Evolutionary conservation across 1,284 basidiomycete genomes (phyloP).

Genomic region (Boletellus deceptivus): DNA sequence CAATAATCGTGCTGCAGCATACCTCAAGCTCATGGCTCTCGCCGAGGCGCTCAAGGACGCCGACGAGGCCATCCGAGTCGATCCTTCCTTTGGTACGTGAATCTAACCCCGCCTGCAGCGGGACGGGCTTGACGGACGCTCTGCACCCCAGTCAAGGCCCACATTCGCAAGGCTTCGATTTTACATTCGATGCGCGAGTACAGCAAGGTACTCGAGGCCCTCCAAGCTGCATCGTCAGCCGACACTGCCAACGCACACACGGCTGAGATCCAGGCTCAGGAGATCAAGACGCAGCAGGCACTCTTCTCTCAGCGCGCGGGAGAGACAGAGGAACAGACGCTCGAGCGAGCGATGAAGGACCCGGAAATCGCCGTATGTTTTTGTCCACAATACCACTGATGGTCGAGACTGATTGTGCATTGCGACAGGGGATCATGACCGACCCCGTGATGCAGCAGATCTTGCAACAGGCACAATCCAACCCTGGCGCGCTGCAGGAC

Average conservation of each 20-base stretch:
- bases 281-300: constrained; percentile 80
- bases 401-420: constrained; percentile 8
- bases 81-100: constrained; percentile 74
- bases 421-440: constrained; percentile 68
- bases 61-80: constrained; percentile 90
- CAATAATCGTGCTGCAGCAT: constrained; percentile 96
- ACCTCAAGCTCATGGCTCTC: constrained; percentile 91
- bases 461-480: constrained; percentile 88
- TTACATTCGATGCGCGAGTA: constrained; percentile 91
- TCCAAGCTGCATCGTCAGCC: constrained; percentile 71
- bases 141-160: constrained; percentile 76
- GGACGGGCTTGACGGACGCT: background rate
- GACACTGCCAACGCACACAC: constrained; percentile 80
- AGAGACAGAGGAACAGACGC: constrained; percentile 92
- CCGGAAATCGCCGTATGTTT: constrained; percentile 87
- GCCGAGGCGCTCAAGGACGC: constrained; percentile 97
- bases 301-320: constrained; percentile 78
- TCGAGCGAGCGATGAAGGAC: constrained; percentile 94
- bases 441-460: constrained; percentile 94
- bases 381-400: background rate
- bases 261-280: constrained; percentile 76
- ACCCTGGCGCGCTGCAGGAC: constrained; percentile 89
- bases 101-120: background rate
- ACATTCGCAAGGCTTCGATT: constrained; percentile 92
- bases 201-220: constrained; percentile 80